phyloP scores from a whole-genome alignment of 306 rosid species.

The Senna tora region DNA sequence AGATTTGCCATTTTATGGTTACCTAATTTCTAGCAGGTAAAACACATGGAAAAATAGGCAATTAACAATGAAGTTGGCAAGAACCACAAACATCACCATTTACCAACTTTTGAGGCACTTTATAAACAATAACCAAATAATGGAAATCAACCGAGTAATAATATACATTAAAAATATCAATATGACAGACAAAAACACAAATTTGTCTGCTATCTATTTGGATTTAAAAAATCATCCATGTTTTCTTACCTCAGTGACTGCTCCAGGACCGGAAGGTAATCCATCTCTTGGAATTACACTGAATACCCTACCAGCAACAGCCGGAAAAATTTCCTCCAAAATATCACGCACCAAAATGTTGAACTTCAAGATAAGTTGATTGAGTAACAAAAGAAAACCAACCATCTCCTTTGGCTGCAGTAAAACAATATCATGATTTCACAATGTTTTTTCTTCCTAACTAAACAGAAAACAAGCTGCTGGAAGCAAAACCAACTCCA shows the following conservation, averaged over 20 bases:
- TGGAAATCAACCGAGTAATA: conserved; percentile 14
- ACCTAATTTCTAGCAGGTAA: conserved; percentile 3
- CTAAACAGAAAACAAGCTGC: background rate
- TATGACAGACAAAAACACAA: conserved; percentile 15
- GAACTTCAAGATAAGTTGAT: conserved; percentile 97
- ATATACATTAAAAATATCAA: conserved; percentile 14
- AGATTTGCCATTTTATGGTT: conserved; percentile 12
- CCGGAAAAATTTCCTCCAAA: conserved; percentile 85
- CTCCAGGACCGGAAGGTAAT: conserved; percentile 81
- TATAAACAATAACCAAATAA: conserved; percentile 22
- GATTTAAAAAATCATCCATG: conserved; percentile 9
- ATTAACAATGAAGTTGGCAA: conserved; percentile 4
- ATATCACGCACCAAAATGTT: conserved; percentile 65
- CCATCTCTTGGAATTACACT: conserved; percentile 73
- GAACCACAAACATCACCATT: conserved; percentile 3
- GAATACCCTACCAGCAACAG: conserved; percentile 72
- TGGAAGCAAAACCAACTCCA: background rate
- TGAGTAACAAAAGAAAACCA: conserved; percentile 76
- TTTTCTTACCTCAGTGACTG: conserved; percentile 79
- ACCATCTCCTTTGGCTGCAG: conserved; percentile 92
- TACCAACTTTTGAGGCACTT: conserved; percentile 20
- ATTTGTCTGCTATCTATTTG: background rate
- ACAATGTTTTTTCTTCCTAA: conserved; percentile 23
- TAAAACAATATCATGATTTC: conserved; percentile 35
- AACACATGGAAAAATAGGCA: conserved; percentile 18